These are phyloP conservation scores for Royoungia palumana DNA, from an alignment of 768 basidiomycete genomes.

Conservation along the genomic window DNA sequence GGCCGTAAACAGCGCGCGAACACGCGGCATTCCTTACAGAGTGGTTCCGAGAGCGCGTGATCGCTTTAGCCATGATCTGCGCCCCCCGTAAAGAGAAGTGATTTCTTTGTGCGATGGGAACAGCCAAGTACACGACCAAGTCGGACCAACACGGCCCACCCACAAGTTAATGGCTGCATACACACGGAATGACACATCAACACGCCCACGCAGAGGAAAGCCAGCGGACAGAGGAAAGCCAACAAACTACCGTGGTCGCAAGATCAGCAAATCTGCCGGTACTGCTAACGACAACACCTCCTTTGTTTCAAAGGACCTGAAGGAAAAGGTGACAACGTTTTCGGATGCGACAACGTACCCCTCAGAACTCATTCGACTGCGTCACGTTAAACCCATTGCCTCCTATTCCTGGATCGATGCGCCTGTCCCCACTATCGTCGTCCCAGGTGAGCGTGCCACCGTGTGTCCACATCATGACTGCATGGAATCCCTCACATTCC, in stretches of 20 bases:
- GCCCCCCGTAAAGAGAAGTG: too few relatives aligned
- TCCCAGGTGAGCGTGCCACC: slow-evolving; percentile 40
- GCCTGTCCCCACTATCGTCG: slow-evolving; percentile 45
- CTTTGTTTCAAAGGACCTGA: slow-evolving; percentile 24
- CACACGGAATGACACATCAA: neutral
- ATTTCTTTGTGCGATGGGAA: neutral
- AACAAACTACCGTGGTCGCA: neutral
- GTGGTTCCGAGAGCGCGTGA: too few relatives aligned
- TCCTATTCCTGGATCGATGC: slow-evolving; percentile 55
- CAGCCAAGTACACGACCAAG: neutral
- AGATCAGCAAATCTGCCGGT: neutral
- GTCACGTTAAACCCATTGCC: slow-evolving; percentile 41
- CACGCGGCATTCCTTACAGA: too few relatives aligned
- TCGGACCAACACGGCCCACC: neutral
- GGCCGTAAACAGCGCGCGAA: too few relatives aligned
- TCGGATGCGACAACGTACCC: slow-evolving; percentile 2
- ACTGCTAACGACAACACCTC: neutral
- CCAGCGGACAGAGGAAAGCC: neutral
- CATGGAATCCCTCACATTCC: neutral
- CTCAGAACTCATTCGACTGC: slow-evolving; percentile 31
- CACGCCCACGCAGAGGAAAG: slow-evolving; percentile 15
- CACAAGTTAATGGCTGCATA: slow-evolving; percentile 23
- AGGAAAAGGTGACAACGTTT: slow-evolving; percentile 15
- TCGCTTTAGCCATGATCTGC: too few relatives aligned
- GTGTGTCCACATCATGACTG: neutral